A percentile compares a stretch with the other conserved stretches of the same genome.
Evolutionary conservation across 495 filamentous ascomycete genomes (phyloP).

Genomic region (Penicillium coprophilum): DNA sequence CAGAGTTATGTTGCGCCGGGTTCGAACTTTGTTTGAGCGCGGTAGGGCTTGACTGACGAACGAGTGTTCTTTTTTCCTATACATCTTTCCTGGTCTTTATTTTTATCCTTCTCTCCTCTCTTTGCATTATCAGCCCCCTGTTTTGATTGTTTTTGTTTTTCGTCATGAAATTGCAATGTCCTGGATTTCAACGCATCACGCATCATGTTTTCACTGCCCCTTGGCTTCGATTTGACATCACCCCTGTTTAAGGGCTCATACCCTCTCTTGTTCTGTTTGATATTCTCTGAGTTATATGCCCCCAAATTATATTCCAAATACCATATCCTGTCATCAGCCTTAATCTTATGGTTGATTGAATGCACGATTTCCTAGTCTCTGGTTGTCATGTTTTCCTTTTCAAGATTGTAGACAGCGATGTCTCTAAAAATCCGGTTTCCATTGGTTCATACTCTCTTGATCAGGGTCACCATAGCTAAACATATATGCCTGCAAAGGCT

Average conservation of each 20-base stretch:
- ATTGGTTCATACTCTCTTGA: background rate
- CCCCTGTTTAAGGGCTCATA: conserved; percentile 16
- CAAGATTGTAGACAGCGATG: conserved; percentile 3
- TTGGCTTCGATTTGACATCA: background rate
- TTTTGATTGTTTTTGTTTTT: conserved; percentile 3
- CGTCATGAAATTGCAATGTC: conserved; percentile 7
- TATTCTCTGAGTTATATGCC: conserved; percentile 4
- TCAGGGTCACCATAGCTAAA: background rate
- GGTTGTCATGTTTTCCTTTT: background rate
- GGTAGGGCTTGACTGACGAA: conserved; percentile 1
- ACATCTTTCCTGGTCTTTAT: conserved; percentile 4
- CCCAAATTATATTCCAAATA: conserved; percentile 8
- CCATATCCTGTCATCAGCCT: conserved; percentile 4
- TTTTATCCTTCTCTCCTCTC: background rate
- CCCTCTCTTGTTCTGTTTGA: conserved; percentile 15
- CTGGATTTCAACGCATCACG: conserved; percentile 6
- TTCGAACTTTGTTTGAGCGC: conserved; percentile 1
- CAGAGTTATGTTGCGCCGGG: conserved; percentile 11
- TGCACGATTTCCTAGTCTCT: conserved; percentile 4
- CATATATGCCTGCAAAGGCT: conserved; percentile 13
- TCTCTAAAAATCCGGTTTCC: background rate
- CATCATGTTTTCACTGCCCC: background rate
- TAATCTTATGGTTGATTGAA: background rate
- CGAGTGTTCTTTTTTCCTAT: background rate
- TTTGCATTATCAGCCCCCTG: background rate